A percentile compares a stretch with the other conserved stretches of the same genome.
Evolutionary conservation across 139 green algal genomes (phyloP).

Genomic region (Chlamydomonas incerta): DNA sequence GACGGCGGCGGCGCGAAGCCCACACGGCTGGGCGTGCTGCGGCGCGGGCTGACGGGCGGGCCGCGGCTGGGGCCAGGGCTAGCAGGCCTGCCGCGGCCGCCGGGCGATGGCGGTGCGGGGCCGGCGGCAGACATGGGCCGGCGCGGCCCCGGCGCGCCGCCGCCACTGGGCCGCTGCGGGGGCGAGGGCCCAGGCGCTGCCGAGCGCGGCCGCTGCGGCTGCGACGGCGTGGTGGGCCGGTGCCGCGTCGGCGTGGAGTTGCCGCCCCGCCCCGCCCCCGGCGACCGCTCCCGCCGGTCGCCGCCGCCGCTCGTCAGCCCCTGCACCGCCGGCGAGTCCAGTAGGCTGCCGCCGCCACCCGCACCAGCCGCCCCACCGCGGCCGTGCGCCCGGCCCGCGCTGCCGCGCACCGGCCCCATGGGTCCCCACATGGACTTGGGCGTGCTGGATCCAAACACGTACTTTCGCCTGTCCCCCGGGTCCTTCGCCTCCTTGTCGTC

Average conservation of each 20-base stretch:
- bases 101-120: background rate
- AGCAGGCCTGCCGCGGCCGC: background rate
- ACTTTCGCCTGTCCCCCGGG: slow-evolving; percentile 10
- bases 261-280: too few relatives aligned
- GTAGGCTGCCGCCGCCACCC: background rate
- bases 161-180: background rate
- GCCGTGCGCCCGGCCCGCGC: too few relatives aligned
- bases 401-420: background rate
- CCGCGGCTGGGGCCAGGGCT: background rate
- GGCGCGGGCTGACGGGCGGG: background rate
- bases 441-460: slow-evolving; percentile 28
- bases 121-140: background rate
- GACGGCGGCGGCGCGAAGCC: background rate
- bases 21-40: background rate
- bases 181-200: too few relatives aligned
- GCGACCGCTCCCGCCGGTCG: too few relatives aligned
- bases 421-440: slow-evolving; percentile 40
- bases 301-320: background rate
- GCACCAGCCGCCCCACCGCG: background rate
- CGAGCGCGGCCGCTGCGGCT: background rate
- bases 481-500: too few relatives aligned
- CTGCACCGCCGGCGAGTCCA: slow-evolving; percentile 2
- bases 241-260: slow-evolving; percentile 9
- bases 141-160: too few relatives aligned
- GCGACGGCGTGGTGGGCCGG: background rate